Conservation (phyloP, 768 basidiomycete genomes). For the Galerina marginata region DNA sequence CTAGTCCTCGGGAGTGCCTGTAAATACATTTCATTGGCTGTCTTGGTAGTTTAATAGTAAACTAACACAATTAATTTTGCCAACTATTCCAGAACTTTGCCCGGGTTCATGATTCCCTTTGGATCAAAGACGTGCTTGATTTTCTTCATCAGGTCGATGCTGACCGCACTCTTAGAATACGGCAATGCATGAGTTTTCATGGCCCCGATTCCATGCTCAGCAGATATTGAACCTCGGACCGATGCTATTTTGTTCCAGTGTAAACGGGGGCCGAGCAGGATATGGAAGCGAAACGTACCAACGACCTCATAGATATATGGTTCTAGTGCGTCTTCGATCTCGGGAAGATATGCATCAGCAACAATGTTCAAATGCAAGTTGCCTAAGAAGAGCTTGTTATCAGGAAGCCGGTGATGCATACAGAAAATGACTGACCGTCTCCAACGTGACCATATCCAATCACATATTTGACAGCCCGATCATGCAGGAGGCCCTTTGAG, state of each 20-base stretch:
- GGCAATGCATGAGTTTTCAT: constrained; percentile 92
- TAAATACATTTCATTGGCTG: background rate
- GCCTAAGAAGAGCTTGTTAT: constrained; percentile 48
- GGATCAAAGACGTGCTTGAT: constrained; percentile 92
- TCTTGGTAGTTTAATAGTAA: no score
- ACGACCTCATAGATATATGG: constrained; percentile 95
- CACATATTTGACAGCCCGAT: constrained; percentile 80
- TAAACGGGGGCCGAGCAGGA: background rate
- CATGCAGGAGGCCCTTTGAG: constrained; percentile 70
- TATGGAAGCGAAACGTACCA: constrained; percentile 49
- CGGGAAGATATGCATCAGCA: constrained; percentile 79
- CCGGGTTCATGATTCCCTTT: constrained; percentile 90
- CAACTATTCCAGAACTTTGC: constrained; percentile 68
- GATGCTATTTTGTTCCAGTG: constrained; percentile 50
- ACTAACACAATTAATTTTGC: no score
- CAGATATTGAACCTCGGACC: constrained; percentile 90
- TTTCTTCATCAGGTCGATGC: constrained; percentile 88
- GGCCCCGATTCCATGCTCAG: constrained; percentile 95
- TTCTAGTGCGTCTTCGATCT: constrained; percentile 87
- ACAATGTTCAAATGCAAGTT: constrained; percentile 94
- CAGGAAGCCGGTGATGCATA: background rate
- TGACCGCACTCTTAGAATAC: constrained; percentile 83
- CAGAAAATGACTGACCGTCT: constrained; percentile 68
- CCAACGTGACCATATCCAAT: constrained; percentile 97
- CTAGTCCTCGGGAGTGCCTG: background rate